Evolutionary conservation across 208 protist genomes (phyloP).

Genomic region (Wallacemonas sp.): DNA sequence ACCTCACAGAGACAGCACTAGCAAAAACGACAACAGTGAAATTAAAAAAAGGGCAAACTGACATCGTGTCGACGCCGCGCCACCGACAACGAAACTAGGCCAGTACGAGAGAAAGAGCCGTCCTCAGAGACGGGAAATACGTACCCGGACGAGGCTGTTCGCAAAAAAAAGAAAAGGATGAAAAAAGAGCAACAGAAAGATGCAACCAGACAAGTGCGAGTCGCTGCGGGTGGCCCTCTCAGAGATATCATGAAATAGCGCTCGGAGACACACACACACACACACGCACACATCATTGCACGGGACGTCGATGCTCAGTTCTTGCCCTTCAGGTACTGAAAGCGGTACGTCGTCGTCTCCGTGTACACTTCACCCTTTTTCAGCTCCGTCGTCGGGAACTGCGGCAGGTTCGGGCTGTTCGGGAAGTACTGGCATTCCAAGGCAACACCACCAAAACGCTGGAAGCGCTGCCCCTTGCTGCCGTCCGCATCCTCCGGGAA

Average conservation of each 20-base stretch:
- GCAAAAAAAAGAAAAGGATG: conserved; percentile 4
- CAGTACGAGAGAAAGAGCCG: conserved; percentile 1
- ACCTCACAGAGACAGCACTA: too few species aligned
- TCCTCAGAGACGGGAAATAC: background rate
- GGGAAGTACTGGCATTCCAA: conserved; percentile 84
- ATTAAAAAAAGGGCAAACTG: too few species aligned
- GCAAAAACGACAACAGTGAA: too few species aligned
- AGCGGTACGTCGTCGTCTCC: conserved; percentile 64
- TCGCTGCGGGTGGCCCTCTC: too few species aligned
- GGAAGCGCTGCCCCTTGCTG: conserved; percentile 53
- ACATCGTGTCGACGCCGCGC: too few species aligned
- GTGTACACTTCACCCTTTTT: conserved; percentile 62
- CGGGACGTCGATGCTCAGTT: too few species aligned
- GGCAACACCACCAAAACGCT: conserved; percentile 53
- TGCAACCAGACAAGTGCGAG: too few species aligned
- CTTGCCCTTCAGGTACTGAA: conserved; percentile 39
- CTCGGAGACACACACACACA: too few species aligned
- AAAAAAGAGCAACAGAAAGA: background rate
- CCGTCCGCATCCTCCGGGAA: conserved; percentile 54
- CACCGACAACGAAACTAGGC: too few species aligned
- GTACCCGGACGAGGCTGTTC: background rate
- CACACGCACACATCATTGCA: too few species aligned
- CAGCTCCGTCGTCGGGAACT: conserved; percentile 59
- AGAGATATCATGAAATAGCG: too few species aligned
- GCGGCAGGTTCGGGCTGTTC: conserved; percentile 58